These are phyloP conservation scores for Carex cristatella DNA, from an alignment of 176 grass and related monocot species.

Conservation along the genomic window DNA sequence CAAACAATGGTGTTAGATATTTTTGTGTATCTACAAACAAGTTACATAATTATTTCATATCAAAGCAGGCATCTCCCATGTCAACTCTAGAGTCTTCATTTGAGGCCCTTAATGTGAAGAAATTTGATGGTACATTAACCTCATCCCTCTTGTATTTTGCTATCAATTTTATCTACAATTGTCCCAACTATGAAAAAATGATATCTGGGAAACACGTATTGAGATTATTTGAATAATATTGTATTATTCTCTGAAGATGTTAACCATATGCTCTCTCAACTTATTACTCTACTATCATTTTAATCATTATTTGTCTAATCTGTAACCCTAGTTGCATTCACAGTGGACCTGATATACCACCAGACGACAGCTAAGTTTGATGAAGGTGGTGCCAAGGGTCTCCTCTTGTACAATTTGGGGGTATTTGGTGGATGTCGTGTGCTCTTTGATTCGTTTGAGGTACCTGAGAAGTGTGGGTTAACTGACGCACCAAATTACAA, in stretches of 20 bases:
- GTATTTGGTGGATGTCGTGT: slow-evolving; percentile 72
- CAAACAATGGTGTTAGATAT: not conserved
- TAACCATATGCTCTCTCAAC: slow-evolving; percentile 7
- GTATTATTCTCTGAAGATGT: not conserved
- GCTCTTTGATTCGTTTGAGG: slow-evolving; percentile 95
- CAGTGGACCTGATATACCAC: slow-evolving; percentile 90
- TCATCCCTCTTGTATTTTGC: slow-evolving; percentile 22
- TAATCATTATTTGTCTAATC: slow-evolving; percentile 5
- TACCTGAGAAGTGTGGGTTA: slow-evolving; percentile 57
- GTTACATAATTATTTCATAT: slow-evolving; percentile 17
- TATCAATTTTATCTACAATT: not conserved
- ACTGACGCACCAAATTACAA: slow-evolving; percentile 34
- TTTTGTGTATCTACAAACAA: not conserved
- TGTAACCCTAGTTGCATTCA: slow-evolving; percentile 68
- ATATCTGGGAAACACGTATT: not conserved
- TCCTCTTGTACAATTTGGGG: slow-evolving; percentile 88
- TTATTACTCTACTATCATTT: slow-evolving; percentile 27
- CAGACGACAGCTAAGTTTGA: slow-evolving; percentile 96
- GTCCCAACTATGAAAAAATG: not conserved
- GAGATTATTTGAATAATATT: not conserved
- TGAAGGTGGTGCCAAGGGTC: slow-evolving; percentile 95
- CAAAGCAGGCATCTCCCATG: slow-evolving; percentile 65
- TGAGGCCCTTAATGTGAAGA: slow-evolving; percentile 91
- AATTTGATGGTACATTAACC: slow-evolving; percentile 72
- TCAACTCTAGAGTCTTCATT: slow-evolving; percentile 88